Evolutionary conservation across 1,284 basidiomycete species (phyloP).

Genomic region (Blastosporella zonata): DNA sequence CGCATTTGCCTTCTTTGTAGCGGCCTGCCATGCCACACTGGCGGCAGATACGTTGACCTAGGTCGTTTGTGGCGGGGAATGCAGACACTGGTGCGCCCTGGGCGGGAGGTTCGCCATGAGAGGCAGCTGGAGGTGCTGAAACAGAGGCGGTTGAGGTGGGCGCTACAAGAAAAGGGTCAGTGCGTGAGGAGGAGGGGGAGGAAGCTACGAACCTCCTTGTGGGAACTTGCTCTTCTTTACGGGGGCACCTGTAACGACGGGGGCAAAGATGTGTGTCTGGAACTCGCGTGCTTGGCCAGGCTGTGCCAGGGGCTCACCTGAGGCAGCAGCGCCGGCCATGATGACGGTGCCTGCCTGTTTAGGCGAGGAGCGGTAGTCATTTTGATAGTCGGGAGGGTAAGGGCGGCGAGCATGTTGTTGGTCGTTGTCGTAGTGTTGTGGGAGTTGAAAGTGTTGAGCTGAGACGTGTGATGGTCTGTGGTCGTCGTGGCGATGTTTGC

Average conservation of each 20-base stretch:
- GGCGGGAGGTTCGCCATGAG: slow-evolving; percentile 13
- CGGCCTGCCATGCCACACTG: slow-evolving; percentile 63
- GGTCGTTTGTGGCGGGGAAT: slow-evolving; percentile 56
- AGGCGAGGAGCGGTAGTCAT: slow-evolving; percentile 13
- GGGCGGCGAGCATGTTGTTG: slow-evolving; percentile 11
- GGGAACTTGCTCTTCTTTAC: slow-evolving; percentile 54
- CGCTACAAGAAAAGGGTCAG: background rate
- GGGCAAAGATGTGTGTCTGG: slow-evolving; percentile 67
- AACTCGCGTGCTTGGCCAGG: slow-evolving; percentile 34
- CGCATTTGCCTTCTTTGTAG: slow-evolving; percentile 82
- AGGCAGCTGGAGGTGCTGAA: slow-evolving; percentile 7
- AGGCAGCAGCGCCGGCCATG: slow-evolving; percentile 1
- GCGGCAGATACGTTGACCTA: slow-evolving; percentile 70
- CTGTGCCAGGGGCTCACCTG: slow-evolving; percentile 10
- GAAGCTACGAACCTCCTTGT: slow-evolving; percentile 19
- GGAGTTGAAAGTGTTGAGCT: background rate
- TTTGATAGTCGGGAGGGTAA: slow-evolving; percentile 13
- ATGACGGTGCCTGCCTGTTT: slow-evolving; percentile 12
- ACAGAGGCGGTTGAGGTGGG: slow-evolving; percentile 6
- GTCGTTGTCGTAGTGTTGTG: slow-evolving; percentile 3
- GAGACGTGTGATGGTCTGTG: background rate
- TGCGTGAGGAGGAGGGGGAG: background rate
- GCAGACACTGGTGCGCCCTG: slow-evolving; percentile 23
- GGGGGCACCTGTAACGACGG: slow-evolving; percentile 65
- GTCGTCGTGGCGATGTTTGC: slow-evolving; percentile 2